Evolutionary conservation across 1,284 basidiomycete species (phyloP).

Genomic region (Rhodofomes roseus): DNA sequence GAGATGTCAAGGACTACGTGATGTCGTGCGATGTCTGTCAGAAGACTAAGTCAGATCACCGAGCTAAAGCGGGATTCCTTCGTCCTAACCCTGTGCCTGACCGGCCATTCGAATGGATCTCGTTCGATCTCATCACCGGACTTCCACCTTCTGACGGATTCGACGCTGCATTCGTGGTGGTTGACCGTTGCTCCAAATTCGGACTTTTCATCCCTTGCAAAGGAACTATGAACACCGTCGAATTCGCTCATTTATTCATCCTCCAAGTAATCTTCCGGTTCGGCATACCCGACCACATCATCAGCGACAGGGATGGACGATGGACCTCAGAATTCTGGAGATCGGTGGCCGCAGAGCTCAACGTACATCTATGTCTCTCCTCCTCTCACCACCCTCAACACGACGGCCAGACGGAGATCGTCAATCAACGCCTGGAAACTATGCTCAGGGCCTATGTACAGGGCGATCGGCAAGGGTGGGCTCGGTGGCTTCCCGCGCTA

Average conservation of each 20-base stretch:
- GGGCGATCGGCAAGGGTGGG: background rate
- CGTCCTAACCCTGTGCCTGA: no score
- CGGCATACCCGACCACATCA: constrained; percentile 15
- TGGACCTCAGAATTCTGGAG: constrained; percentile 15
- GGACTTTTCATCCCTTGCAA: constrained; percentile 35
- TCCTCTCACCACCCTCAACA: constrained; percentile 18
- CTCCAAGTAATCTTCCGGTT: constrained; percentile 14
- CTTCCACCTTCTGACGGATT: constrained; percentile 28
- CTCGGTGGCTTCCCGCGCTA: background rate
- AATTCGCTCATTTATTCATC: constrained; percentile 21
- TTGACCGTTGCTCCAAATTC: constrained; percentile 34
- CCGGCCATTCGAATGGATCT: no score
- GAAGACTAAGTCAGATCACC: no score
- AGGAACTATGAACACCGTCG: no score
- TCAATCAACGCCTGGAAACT: constrained; percentile 17
- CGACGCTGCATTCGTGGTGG: constrained; percentile 26
- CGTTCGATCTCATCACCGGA: constrained; percentile 32
- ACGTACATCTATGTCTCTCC: no score
- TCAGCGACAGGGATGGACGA: no score
- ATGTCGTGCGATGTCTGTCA: constrained; percentile 31
- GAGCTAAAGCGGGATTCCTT: no score
- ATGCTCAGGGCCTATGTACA: constrained; percentile 11
- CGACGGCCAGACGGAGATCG: constrained; percentile 19
- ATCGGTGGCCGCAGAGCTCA: constrained; percentile 4
- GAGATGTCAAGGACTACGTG: constrained; percentile 16